Percentiles rank a stretch among this genome's conserved stretches.
phyloP scores from a whole-genome alignment of 2,329 filamentous ascomycete species.

The Sporothrix sp. region DNA sequence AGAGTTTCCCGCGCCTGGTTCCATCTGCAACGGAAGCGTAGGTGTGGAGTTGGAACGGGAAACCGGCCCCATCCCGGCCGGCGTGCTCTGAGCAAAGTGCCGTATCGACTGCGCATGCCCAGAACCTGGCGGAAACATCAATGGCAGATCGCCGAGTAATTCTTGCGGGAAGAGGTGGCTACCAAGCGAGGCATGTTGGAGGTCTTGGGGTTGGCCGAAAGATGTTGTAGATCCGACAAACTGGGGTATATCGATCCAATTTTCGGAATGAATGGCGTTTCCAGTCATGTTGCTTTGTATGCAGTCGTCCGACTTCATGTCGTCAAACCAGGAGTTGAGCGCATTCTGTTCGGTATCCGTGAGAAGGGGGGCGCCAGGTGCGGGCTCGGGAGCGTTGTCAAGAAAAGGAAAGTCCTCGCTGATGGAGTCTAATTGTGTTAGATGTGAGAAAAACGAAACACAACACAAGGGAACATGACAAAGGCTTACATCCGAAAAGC shows the following conservation, averaged over 20 bases:
- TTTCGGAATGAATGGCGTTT: conserved; percentile 39
- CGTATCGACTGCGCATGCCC: background rate
- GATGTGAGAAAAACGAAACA: background rate
- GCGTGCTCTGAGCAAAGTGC: conserved; percentile 17
- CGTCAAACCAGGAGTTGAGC: conserved; percentile 48
- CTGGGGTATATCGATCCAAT: conserved; percentile 49
- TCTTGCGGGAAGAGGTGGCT: conserved; percentile 21
- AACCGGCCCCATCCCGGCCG: conserved; percentile 10
- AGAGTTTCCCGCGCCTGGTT: background rate
- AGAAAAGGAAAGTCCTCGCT: conserved; percentile 35
- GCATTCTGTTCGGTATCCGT: conserved; percentile 51
- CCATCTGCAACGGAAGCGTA: background rate
- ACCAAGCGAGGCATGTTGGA: conserved; percentile 22
- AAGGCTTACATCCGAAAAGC: conserved; percentile 65
- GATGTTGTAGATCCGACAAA: conserved; percentile 59
- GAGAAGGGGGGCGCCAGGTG: conserved; percentile 55
- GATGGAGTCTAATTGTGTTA: conserved; percentile 34
- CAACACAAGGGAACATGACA: conserved; percentile 25
- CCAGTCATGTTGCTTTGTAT: conserved; percentile 27
- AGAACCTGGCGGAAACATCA: background rate
- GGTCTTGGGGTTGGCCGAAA: conserved; percentile 42
- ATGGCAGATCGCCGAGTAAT: conserved; percentile 23
- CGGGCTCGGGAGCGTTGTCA: conserved; percentile 49
- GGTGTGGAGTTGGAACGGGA: conserved; percentile 6
- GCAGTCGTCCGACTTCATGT: conserved; percentile 39